Percentiles rank a stretch among this genome's conserved stretches.
Conservation (phyloP, 2,329 filamentous ascomycete species). For the Aspergillus phoenicis region DNA sequence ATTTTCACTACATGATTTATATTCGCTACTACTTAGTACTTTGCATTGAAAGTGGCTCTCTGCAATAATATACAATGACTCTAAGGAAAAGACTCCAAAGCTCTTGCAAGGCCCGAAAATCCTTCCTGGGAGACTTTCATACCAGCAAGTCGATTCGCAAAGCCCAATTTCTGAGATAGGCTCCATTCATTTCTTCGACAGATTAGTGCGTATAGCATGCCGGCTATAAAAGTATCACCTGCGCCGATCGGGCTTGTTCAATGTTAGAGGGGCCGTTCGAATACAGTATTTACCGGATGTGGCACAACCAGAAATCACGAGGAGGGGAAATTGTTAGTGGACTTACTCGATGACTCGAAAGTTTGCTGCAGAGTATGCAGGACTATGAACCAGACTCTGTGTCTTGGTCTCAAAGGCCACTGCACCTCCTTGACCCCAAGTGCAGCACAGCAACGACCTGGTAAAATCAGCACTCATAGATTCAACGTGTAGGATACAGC, state of each 20-base stretch:
- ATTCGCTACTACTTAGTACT: too few species aligned
- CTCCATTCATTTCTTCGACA: constrained; percentile 55
- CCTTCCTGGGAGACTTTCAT: constrained; percentile 69
- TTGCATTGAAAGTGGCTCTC: too few species aligned
- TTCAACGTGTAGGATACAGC: not conserved
- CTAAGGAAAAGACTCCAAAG: constrained; percentile 15
- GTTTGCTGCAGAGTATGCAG: constrained; percentile 45
- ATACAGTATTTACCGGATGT: too few species aligned
- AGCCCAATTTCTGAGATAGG: constrained; percentile 53
- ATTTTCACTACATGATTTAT: too few species aligned
- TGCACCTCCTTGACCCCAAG: constrained; percentile 62
- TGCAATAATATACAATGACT: too few species aligned
- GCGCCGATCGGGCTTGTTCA: constrained; percentile 66
- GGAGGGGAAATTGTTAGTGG: too few species aligned
- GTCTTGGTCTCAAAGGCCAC: constrained; percentile 46
- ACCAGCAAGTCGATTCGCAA: constrained; percentile 68
- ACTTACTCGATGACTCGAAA: constrained; percentile 63
- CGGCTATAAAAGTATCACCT: constrained; percentile 75
- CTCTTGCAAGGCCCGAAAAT: constrained; percentile 56
- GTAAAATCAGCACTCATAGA: constrained; percentile 1
- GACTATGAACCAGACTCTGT: constrained; percentile 42
- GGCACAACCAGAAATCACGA: too few species aligned
- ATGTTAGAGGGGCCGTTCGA: constrained; percentile 14
- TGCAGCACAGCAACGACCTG: constrained; percentile 57
- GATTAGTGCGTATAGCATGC: constrained; percentile 65